These are phyloP conservation scores for Senna siamea DNA, from an alignment of 306 rosid species.

Conservation along the genomic window DNA sequence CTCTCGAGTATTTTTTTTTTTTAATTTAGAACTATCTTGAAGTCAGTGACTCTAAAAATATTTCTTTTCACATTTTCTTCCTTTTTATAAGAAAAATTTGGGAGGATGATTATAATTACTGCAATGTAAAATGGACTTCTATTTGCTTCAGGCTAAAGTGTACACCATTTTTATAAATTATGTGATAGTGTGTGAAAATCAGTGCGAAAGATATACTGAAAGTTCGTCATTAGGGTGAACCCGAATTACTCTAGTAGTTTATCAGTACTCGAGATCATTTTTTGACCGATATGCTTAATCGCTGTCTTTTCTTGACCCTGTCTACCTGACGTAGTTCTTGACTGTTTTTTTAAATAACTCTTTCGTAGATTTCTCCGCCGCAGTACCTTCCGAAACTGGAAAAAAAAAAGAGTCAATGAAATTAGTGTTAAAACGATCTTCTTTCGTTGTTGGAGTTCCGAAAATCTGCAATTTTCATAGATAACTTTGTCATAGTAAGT, in stretches of 20 bases:
- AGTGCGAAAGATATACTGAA: slow-evolving; percentile 1
- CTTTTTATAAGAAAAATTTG: background rate
- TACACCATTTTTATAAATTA: too few species aligned
- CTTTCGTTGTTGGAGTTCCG: slow-evolving; percentile 13
- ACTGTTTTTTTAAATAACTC: background rate
- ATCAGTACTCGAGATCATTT: background rate
- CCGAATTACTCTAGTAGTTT: background rate
- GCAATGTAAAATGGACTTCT: background rate
- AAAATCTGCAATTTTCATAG: slow-evolving; percentile 25
- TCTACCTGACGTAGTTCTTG: background rate
- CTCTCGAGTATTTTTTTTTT: too few species aligned
- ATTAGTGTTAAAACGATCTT: slow-evolving; percentile 21
- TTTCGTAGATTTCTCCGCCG: background rate
- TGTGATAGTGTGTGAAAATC: slow-evolving; percentile 19
- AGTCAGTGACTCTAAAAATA: background rate
- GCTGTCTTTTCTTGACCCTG: background rate
- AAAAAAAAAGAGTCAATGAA: background rate
- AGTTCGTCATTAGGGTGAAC: slow-evolving; percentile 35
- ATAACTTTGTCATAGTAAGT: background rate
- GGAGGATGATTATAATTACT: background rate
- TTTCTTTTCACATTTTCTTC: background rate
- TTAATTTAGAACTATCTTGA: background rate
- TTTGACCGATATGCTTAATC: background rate
- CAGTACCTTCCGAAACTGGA: background rate
- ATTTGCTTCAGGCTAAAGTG: background rate